Conservation (phyloP, 169 alveolate species). For the Cytauxzoon felis region DNA sequence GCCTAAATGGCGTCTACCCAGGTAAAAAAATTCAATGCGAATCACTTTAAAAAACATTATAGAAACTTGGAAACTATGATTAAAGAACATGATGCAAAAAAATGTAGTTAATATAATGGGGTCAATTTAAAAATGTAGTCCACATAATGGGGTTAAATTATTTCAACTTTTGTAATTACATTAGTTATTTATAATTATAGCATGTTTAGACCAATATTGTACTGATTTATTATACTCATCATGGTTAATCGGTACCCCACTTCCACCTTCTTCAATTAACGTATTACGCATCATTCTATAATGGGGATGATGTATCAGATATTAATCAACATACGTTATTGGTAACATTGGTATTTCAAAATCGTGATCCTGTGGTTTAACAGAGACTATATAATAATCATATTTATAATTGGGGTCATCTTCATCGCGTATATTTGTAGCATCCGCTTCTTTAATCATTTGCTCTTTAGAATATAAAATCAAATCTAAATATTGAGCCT, state of each 20-base stretch:
- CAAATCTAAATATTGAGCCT: conserved; percentile 89
- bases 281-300: conserved; percentile 90
- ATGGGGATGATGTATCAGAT: not conserved
- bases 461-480: conserved; percentile 94
- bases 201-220: conserved; percentile 93
- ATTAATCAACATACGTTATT: conserved; percentile 74
- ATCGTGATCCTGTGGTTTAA: conserved; percentile 70
- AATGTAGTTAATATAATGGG: not conserved
- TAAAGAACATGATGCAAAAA: conserved; percentile 45
- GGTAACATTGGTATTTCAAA: conserved; percentile 96
- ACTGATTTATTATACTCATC: conserved; percentile 88
- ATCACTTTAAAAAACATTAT: not conserved
- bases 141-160: no score
- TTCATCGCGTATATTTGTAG: conserved; percentile 43
- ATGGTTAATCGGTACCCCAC: conserved; percentile 92
- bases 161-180: no score
- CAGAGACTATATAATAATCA: conserved; percentile 65
- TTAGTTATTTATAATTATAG: conserved; percentile 65
- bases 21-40: conserved; percentile 1
- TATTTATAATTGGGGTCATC: conserved; percentile 35
- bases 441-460: conserved; percentile 85
- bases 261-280: conserved; percentile 95
- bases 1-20: conserved; percentile 79
- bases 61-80: conserved; percentile 62
- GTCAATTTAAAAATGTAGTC: no score